Conservation (phyloP, 2,329 filamentous ascomycete genomes). For the Ceratocystis papillata region DNA sequence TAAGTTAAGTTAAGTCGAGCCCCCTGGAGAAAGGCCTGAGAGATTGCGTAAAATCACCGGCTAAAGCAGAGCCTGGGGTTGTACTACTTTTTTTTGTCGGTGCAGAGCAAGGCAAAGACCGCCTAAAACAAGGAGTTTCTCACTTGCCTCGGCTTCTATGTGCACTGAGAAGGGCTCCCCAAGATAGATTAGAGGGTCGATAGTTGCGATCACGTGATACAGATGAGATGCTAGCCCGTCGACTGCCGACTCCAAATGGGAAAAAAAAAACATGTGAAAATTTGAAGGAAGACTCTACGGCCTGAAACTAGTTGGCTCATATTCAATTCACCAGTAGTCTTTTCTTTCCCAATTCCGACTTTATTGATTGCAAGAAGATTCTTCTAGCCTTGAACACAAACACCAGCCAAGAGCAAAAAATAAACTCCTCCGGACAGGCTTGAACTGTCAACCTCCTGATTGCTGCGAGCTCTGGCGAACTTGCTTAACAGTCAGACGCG, state of each 20-base stretch:
- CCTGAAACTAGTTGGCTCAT: too few species aligned
- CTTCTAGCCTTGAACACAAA: too few species aligned
- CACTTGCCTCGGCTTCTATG: not conserved
- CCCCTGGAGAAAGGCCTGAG: not conserved
- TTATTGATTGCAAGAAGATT: too few species aligned
- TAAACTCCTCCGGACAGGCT: constrained; percentile 17
- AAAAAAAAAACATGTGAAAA: constrained; percentile 3
- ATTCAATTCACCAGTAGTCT: not conserved
- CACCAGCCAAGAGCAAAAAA: not conserved
- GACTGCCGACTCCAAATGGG: not conserved
- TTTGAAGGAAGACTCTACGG: not conserved
- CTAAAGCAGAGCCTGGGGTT: not conserved
- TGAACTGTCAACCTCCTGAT: constrained; percentile 23
- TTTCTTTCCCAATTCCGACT: too few species aligned
- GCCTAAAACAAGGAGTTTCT: not conserved
- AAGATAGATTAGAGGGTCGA: not conserved
- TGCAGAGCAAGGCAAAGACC: not conserved
- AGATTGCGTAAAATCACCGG: not conserved
- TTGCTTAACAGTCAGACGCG: constrained; percentile 46
- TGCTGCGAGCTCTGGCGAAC: not conserved
- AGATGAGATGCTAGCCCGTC: not conserved
- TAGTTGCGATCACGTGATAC: not conserved
- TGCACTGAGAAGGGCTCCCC: not conserved
- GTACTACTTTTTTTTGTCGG: not conserved
- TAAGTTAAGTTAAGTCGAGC: not conserved